A percentile compares a stretch with the other conserved stretches of the same genome.
Conservation (phyloP, 192 early-diverging fungal genomes). For the Mortierella claussenii region DNA sequence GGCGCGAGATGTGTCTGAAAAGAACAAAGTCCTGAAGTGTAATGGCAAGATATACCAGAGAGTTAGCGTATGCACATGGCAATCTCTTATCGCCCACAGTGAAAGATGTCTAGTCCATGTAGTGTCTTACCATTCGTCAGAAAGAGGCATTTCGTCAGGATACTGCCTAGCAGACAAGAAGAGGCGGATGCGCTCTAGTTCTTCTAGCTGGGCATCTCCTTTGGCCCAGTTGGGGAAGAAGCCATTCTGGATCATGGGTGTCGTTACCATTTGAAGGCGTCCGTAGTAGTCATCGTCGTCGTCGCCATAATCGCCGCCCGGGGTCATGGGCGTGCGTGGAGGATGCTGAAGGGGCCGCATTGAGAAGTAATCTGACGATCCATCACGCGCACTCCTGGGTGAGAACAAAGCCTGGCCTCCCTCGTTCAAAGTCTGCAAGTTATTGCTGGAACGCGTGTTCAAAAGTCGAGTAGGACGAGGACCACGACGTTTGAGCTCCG, state of each 20-base stretch:
- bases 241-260: conserved; percentile 52
- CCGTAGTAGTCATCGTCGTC: conserved; percentile 51
- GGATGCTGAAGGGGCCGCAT: conserved; percentile 47
- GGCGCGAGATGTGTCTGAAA: conserved; percentile 57
- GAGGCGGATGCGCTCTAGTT: conserved; percentile 38
- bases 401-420: conserved; percentile 22
- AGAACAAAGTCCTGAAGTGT: conserved; percentile 53
- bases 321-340: conserved; percentile 47
- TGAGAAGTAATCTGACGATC: conserved; percentile 37
- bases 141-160: conserved; percentile 51
- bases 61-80: too few relatives aligned
- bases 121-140: conserved; percentile 50
- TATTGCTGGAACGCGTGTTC: conserved; percentile 38
- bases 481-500: conserved; percentile 45
- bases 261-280: conserved; percentile 49
- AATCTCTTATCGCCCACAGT: too few relatives aligned
- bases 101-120: too few relatives aligned
- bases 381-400: conserved; percentile 26
- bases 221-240: conserved; percentile 55
- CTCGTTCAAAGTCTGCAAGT: conserved; percentile 39
- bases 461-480: conserved; percentile 43
- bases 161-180: conserved; percentile 46
- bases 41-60: too few relatives aligned
- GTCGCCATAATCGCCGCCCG: conserved; percentile 33
- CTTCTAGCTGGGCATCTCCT: conserved; percentile 48